Conservation (phyloP, 2,329 filamentous ascomycete species). For the Aureobasidium mangrovei region DNA sequence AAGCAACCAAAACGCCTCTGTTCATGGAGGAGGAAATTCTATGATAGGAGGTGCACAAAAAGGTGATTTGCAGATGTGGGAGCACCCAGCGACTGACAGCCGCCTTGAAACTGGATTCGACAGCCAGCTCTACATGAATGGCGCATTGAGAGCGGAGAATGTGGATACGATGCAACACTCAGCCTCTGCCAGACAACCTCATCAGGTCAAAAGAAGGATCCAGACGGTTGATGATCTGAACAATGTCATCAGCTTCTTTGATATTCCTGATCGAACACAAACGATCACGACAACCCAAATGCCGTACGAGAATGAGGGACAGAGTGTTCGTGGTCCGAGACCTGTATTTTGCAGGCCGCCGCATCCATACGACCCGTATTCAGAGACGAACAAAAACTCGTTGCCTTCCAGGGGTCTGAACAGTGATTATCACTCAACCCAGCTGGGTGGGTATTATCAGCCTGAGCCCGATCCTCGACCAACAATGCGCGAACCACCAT, state of each 20-base stretch:
- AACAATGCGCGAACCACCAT: neutral
- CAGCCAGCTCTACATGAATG: neutral
- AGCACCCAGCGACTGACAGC: neutral
- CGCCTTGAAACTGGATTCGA: neutral
- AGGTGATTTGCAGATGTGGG: neutral
- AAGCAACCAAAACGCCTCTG: no score
- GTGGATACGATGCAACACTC: neutral
- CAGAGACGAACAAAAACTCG: neutral
- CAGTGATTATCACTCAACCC: neutral
- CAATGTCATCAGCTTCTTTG: neutral
- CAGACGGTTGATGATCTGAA: slow-evolving; percentile 1
- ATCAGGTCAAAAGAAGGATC: neutral
- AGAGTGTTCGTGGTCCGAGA: neutral
- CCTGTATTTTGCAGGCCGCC: neutral
- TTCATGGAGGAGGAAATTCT: neutral
- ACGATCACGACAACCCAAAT: no score
- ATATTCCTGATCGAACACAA: neutral
- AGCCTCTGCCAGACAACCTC: neutral
- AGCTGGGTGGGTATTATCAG: neutral
- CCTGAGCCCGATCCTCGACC: neutral
- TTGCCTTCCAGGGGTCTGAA: neutral
- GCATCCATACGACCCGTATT: neutral
- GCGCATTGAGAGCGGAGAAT: neutral
- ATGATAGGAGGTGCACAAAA: neutral
- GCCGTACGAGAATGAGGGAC: neutral